Evolutionary conservation across 345 rosid species (phyloP).

Genomic region (Geranium rotundifolium): DNA sequence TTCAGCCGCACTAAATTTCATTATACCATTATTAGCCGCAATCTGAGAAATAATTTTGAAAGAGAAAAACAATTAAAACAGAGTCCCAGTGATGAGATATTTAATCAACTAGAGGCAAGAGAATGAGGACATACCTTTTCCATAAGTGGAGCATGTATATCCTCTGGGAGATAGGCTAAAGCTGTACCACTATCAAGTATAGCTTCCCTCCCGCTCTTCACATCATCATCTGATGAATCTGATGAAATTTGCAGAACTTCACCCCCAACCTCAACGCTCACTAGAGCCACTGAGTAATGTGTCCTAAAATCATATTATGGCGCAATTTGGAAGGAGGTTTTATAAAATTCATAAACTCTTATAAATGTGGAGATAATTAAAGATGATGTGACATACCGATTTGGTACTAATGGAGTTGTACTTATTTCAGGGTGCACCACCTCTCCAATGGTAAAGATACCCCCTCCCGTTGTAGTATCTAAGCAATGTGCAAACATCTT

Average conservation of each 20-base stretch:
- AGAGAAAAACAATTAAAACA: too few relatives aligned
- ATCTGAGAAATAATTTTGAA: too few relatives aligned
- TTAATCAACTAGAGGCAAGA: too few relatives aligned
- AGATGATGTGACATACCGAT: slow-evolving; percentile 45
- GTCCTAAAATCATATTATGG: slow-evolving; percentile 20
- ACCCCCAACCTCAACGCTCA: slow-evolving; percentile 35
- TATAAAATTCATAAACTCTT: too few relatives aligned
- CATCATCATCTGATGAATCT: slow-evolving; percentile 20
- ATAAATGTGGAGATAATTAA: slow-evolving; percentile 5
- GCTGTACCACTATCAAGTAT: slow-evolving; percentile 43
- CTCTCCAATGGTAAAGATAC: slow-evolving; percentile 69
- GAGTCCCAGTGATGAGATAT: too few relatives aligned
- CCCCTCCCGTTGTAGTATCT: slow-evolving; percentile 65
- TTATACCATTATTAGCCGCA: too few relatives aligned
- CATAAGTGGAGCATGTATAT: slow-evolving; percentile 23
- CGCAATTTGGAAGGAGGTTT: neutral
- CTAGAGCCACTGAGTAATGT: slow-evolving; percentile 35
- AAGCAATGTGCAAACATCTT: slow-evolving; percentile 72
- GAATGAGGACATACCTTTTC: slow-evolving; percentile 14
- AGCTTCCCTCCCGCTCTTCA: slow-evolving; percentile 26
- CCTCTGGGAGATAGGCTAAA: slow-evolving; percentile 35
- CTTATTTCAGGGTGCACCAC: slow-evolving; percentile 54
- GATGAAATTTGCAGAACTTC: slow-evolving; percentile 25
- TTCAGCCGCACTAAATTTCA: too few relatives aligned
- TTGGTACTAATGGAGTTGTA: slow-evolving; percentile 63